Evolutionary conservation across 2,329 filamentous ascomycete genomes (phyloP), one percentile per base, ranked within the genome.

Genomic region (Neofusicoccum umdonicola): DNA sequence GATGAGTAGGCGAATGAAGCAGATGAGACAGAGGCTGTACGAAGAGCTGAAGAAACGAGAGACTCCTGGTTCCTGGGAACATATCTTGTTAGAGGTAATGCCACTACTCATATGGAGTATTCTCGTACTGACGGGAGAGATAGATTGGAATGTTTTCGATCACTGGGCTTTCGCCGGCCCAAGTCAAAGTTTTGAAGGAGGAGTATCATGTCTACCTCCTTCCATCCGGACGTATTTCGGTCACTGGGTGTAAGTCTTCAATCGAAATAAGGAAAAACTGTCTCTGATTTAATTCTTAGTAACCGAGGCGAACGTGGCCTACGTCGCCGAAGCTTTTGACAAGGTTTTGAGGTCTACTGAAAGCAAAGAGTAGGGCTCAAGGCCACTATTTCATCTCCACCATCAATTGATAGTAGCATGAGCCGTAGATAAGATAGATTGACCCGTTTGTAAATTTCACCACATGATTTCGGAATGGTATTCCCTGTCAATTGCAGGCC

Each of bases 101-200:
- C 27, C 17, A 9, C 22, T 3, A 3, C 13, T 3, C 15, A 37
- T 9, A 37, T n/a, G 13, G 35, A 19, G 4, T 12, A 5, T 13
- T 7, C 17, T 9, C 9, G 12, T 13, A 35, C n/a, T 52, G 48
- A 17, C 7, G 5, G 17, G 9, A 11, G 22, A 47, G 61, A 34
- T 71, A 80, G 72, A 77, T 76, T 58, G 78, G 78, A 1, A 80
- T 81, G 78, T 80, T 80, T 64, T 73, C 71, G 3, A 77, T 75
- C 64, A 77, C 78, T 0, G 76, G 78, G 0, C 64, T 80, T 50
- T 68, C 58, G 4, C 54, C 68, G 8, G 67, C 71, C 27, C 73
- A 79, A 35, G 74, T 80, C 1, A 39, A 27, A 4, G 58, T 67
- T 5, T 61, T 80, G 11, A 66, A 69, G 66, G 66, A 73, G 1